phyloP scores from a whole-genome alignment of 2,329 filamentous ascomycete species.

The Magnaporthales sp. region DNA sequence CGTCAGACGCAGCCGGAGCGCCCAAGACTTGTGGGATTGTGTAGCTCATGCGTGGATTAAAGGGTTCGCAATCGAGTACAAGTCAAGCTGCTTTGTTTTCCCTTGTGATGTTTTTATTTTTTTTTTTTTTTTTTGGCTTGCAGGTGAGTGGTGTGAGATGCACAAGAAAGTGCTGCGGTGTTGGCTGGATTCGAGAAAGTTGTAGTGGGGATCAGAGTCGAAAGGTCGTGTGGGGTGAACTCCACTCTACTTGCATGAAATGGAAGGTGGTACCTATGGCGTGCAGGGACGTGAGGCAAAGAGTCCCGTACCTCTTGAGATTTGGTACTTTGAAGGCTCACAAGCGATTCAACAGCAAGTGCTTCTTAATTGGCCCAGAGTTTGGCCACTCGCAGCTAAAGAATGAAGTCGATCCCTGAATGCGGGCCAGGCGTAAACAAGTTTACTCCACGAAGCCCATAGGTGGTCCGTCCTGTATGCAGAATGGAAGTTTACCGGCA shows the following conservation, averaged over 20 bases:
- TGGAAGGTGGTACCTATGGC: neutral
- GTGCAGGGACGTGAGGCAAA: neutral
- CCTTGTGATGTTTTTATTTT: neutral
- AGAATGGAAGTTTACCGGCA: too few species aligned
- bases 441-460: neutral
- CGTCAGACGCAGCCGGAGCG: neutral
- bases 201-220: neutral
- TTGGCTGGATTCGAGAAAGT: neutral
- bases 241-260: neutral
- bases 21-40: neutral
- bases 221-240: neutral
- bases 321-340: neutral
- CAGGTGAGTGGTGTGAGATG: neutral
- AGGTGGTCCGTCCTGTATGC: neutral
- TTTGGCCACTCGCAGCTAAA: neutral
- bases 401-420: neutral
- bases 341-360: neutral
- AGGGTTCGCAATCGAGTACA: neutral
- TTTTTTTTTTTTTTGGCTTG: neutral
- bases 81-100: neutral
- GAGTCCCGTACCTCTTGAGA: neutral
- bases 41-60: neutral
- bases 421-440: neutral
- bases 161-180: neutral
- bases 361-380: neutral